Conservation (phyloP, 1,139 yeast genomes). For the Protomyces arabidopsidicola region DNA sequence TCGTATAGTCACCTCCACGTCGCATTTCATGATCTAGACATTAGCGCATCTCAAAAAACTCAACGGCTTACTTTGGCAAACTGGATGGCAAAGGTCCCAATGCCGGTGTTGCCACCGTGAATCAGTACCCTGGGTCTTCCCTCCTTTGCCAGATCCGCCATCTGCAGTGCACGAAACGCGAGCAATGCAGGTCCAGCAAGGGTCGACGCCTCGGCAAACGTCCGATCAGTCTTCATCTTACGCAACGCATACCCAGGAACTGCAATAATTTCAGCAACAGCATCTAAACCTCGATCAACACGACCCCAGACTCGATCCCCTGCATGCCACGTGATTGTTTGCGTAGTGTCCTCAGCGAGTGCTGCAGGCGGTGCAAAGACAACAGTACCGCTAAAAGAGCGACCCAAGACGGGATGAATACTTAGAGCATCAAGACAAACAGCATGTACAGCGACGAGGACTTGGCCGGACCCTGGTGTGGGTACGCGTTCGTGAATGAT, state of each 20-base stretch:
- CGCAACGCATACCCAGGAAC: conserved; percentile 15
- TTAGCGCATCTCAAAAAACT: not conserved
- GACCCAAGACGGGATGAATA: not conserved
- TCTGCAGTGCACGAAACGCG: conserved; percentile 19
- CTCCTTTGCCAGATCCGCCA: not conserved
- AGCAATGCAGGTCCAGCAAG: conserved; percentile 20
- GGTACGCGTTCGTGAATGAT: not conserved
- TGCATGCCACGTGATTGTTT: not conserved
- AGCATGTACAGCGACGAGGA: conserved; percentile 13
- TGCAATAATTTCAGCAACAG: not conserved
- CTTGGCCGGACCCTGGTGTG: conserved; percentile 2
- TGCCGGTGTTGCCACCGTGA: conserved; percentile 18
- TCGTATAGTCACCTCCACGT: conserved; percentile 10
- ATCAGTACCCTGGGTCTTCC: conserved; percentile 16
- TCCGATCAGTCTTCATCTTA: conserved; percentile 20
- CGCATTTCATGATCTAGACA: conserved; percentile 10
- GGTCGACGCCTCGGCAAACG: conserved; percentile 9
- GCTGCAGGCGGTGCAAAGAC: not conserved
- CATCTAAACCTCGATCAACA: not conserved
- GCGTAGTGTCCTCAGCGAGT: not conserved
- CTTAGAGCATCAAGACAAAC: conserved; percentile 2
- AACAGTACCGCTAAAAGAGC: conserved; percentile 20
- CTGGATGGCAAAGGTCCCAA: conserved; percentile 15
- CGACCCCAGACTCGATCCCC: not conserved
- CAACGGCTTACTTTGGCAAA: not conserved